phyloP scores from a whole-genome alignment of 1,284 basidiomycete species.

The Tilletia horrida region DNA sequence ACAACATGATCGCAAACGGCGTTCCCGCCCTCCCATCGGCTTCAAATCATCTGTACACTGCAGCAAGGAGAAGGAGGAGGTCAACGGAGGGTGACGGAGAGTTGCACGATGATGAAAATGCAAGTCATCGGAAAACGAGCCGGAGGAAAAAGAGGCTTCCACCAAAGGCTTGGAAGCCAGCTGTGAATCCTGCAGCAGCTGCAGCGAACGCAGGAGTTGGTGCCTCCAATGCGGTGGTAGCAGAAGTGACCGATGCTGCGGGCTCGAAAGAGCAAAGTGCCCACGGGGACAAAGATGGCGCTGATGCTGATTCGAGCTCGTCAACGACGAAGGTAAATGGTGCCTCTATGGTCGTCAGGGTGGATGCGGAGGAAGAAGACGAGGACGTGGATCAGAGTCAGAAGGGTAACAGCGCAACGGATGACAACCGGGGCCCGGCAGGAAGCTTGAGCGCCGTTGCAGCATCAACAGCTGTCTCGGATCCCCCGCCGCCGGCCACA shows the following conservation, averaged over 20 bases:
- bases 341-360: background rate
- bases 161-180: background rate
- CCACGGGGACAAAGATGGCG: background rate
- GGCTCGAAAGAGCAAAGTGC: background rate
- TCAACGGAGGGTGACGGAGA: background rate
- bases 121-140: constrained; percentile 12
- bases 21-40: constrained; percentile 31
- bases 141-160: constrained; percentile 3
- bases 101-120: background rate
- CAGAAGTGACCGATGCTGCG: background rate
- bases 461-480: too few relatives aligned
- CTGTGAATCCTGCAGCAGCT: background rate
- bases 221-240: background rate
- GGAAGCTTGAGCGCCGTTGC: too few relatives aligned
- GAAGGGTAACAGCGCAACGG: too few relatives aligned
- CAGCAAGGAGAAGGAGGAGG: background rate
- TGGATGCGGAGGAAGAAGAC: background rate
- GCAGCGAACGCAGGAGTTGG: background rate
- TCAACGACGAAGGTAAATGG: background rate
- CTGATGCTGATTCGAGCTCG: background rate
- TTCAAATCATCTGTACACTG: too few relatives aligned
- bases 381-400: constrained; percentile 13
- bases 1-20: constrained; percentile 32
- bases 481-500: background rate
- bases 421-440: background rate